Evolutionary conservation across 192 early-diverging fungal species (phyloP), one percentile per base, ranked within the genome.

Genomic region (Backusella liffmaniae): DNA sequence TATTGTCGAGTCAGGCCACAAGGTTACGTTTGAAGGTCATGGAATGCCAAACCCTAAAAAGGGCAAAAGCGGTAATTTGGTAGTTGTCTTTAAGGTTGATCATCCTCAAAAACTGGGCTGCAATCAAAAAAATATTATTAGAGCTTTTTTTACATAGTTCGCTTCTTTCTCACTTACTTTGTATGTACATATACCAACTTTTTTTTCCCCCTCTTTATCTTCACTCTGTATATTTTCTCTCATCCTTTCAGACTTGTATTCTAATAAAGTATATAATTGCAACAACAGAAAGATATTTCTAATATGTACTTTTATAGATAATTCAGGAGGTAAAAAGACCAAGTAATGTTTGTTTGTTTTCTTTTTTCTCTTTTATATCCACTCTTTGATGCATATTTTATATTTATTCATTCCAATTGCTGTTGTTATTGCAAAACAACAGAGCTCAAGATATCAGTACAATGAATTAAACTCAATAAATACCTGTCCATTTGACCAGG

Each of bases 11-110:
- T 93, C 94, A 2, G 95, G 93, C 46, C 84, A 90, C 83, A 88
- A 90, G 76, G 92, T 91, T 30, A 83, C 85, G 18, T 80, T 98
- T 71, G 62, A 79, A 13, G 89, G 89, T 66, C 92, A 97, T 72
- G 98, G 98, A 13, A 99, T 99, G 97, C 98, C 97, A 6, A 94
- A 93, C 70, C 92, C 92, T 70, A 97, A 96, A 83, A 85, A 86
- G 23, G 94, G 91, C 16, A 86, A 83, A 76, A 94, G 92, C 73
- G 98, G 98, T 32, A 92, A 98, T 76, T 86, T 99, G 72, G 72
- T 96, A 26, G 90, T 97, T 32, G 87, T 87, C 37, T 91, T 93
- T 70, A 86, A 90, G 8, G 90, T 98, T 59, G 84, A 90, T 49
- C 96, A 95, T 81, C 98, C 98, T 62, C 56, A 62, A 62, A 62